Evolutionary conservation across 148 eudicot genomes (phyloP), one percentile per base, ranked within the genome.

Genomic region (Vaccinium darrowii): DNA sequence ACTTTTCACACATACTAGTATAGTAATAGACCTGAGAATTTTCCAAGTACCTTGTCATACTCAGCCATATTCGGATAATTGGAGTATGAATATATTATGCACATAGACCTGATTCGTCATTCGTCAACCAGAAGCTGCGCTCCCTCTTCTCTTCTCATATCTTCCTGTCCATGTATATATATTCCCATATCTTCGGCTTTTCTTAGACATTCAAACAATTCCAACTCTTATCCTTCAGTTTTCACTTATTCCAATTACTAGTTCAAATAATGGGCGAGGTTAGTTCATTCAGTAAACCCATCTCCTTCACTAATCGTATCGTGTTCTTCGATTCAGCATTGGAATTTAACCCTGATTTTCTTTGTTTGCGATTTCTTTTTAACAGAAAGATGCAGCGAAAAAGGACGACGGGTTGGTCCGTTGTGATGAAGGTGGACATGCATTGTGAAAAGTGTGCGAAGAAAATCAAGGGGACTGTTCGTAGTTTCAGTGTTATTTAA

Each of bases 381-480:
- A 83, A 87, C 89, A 92, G 87, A 86, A 91, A 90, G 91, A 84
- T 8, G 87, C 76, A 58, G 76, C 86, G 72, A 85, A 83, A 33
- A 88, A 86, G 30, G 91, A 80, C 8, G 90, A 76, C 58, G 94
- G 81, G 19, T 81, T 84, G 0, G 73, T 79, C 91, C 78, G 89
- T 89, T 9, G 92, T 92, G 14, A 85, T 94, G 73, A 92, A 89
- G 85, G 84, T 92, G 19, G 97, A 94, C 49, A 87, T 95, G 90
- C 98, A 95, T 92, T 95, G 98, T 78, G 95, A 95, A 78, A 97
- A 97, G 58, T 95, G 98, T 80, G 98, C 94, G 5, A 92, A 94
- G 85, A 94, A 94, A 88, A 87, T 95, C 88, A 84, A 78, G 67
- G 87, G 88, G 47, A 78, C 93, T 63, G 65, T 94, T 84, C 84